Conservation (phyloP, 1,139 yeast genomes). For the Pichia sp. region DNA sequence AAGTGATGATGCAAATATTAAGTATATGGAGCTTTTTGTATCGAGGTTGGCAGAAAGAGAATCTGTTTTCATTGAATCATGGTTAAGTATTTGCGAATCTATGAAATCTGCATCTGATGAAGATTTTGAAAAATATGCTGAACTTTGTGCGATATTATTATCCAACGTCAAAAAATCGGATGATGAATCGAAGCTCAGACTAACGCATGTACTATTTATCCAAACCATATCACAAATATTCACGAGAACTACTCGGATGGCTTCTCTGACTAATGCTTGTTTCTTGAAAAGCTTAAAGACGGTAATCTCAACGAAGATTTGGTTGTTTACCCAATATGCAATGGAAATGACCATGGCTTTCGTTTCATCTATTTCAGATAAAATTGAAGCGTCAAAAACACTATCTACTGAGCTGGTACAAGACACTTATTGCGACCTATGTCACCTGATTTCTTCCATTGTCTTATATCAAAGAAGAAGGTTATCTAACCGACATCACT, state of each 20-base stretch:
- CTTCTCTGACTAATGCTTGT: neutral
- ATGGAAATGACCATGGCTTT: conserved; percentile 49
- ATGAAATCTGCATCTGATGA: conserved; percentile 4
- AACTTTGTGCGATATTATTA: conserved; percentile 18
- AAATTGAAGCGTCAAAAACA: neutral
- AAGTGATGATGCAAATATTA: neutral
- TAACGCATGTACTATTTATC: conserved; percentile 7
- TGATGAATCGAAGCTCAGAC: conserved; percentile 1
- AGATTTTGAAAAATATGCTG: conserved; percentile 12
- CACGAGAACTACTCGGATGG: neutral
- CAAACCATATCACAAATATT: conserved; percentile 8
- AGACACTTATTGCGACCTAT: conserved; percentile 33
- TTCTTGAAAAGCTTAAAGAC: conserved; percentile 32
- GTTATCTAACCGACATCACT: conserved; percentile 67
- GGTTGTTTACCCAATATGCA: conserved; percentile 66
- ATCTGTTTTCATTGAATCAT: conserved; percentile 9
- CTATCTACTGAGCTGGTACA: neutral
- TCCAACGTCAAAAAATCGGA: conserved; percentile 16
- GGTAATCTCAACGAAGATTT: conserved; percentile 45
- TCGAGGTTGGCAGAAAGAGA: neutral
- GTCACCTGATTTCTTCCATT: conserved; percentile 50
- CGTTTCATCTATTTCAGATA: conserved; percentile 31
- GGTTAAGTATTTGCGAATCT: conserved; percentile 16
- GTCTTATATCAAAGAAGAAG: conserved; percentile 67
- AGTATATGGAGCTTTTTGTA: conserved; percentile 5